Evolutionary conservation across 176 grass and related monocot genomes (phyloP), one percentile per base, ranked within the genome.

Genomic region (Cenchrus fungigraminus): DNA sequence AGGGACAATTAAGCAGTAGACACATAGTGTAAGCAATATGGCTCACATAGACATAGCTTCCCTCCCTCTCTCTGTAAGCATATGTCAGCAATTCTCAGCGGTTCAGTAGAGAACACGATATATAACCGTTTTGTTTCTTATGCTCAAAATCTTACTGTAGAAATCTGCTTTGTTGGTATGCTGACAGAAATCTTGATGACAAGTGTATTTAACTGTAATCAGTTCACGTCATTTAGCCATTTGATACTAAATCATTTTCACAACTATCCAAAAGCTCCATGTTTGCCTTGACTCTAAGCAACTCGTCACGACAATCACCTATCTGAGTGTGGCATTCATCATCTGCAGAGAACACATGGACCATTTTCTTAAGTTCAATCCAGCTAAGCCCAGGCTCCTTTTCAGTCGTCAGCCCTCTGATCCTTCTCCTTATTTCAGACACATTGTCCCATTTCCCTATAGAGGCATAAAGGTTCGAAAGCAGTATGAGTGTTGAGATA

Each of bases 381-480:
- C 93, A 98, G 34, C 93, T 98, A 66, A 95, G 82, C 32, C 91
- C 91, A 37, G 91, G 86, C 77, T 92, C 90, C 86, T 98, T 95
- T 61, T 92, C 96, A 87, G 76, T 32, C 84, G 84, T 84, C 62
- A 95, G 28, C 6, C 87, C 81, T 88, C 90, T 98, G 66, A 94
- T 91, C 14, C 14, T 91, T 90, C 88, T 92, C 88, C 91, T 94
- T 49, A 94, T 91, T 85, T 76, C 78, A 85, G 91, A 86, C 50
- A 92, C 88, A 74, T 69, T 13, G 2, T 95, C 89, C 93, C 91
- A 95, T 87, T 87, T 90, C 11, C 91, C 93, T 72, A 63, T 29
- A 50, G 86, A 85, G 69, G 93, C 89, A 86, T 94, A 98, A 40
- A 98, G 92, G 81, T 95, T 98, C 73, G 91, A 95, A 87, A 95